phyloP scores from a whole-genome alignment of 495 filamentous ascomycete genomes.

The Lasiosphaeria miniovina region DNA sequence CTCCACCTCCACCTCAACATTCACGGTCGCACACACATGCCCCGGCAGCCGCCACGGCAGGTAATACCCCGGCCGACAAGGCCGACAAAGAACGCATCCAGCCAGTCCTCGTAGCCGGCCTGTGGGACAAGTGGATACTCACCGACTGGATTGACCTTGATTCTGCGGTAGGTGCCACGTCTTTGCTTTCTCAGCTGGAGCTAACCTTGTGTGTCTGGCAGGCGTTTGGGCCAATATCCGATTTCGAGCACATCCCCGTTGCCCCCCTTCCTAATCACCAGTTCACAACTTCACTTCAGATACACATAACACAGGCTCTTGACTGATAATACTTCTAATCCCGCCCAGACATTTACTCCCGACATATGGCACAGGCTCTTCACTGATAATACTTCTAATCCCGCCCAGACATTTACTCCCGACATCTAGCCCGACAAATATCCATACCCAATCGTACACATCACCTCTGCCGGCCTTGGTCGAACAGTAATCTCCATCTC shows the following conservation, averaged over 20 bases:
- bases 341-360: too few species aligned
- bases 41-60: neutral
- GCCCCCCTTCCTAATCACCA: neutral
- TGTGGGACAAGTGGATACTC: conserved; percentile 25
- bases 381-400: too few species aligned
- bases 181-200: neutral
- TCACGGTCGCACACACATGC: neutral
- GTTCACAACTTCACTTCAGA: neutral
- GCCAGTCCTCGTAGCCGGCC: neutral
- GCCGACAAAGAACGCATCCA: neutral
- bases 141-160: conserved; percentile 29
- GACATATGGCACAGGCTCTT: too few species aligned
- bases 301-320: too few species aligned
- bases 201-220: conserved; percentile 3
- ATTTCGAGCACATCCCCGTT: conserved; percentile 10
- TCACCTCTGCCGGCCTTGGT: neutral
- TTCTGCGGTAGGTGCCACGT: conserved; percentile 23
- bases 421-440: too few species aligned
- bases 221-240: conserved; percentile 26
- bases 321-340: too few species aligned
- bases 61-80: neutral
- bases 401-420: too few species aligned
- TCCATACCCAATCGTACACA: too few species aligned
- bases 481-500: neutral
- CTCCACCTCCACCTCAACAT: neutral